Conservation (phyloP, 345 rosid genomes). For the Populus euphratica region DNA sequence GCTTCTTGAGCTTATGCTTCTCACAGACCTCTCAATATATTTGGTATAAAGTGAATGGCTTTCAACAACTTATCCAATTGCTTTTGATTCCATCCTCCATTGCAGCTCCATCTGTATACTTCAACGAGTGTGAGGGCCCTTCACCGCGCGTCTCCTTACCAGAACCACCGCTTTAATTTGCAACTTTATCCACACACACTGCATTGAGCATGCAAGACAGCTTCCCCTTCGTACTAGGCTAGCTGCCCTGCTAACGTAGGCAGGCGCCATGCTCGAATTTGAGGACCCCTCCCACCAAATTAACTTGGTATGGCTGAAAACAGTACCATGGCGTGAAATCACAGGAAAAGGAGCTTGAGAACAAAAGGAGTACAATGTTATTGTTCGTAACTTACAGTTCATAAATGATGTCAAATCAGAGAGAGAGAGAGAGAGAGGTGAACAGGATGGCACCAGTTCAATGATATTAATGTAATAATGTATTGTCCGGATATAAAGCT, state of each 20-base stretch:
- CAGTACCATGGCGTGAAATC: background rate
- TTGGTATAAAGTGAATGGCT: slow-evolving; percentile 4
- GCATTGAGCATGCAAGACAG: background rate
- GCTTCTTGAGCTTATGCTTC: background rate
- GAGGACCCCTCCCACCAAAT: background rate
- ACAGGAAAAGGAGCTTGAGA: background rate
- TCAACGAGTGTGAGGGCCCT: background rate
- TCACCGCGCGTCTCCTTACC: background rate
- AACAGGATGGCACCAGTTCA: background rate
- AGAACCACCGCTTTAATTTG: background rate
- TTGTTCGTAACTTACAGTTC: background rate
- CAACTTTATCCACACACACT: background rate
- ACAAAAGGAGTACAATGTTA: background rate
- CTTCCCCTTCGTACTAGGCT: background rate
- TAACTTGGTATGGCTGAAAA: background rate
- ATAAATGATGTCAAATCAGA: background rate
- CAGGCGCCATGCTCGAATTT: background rate
- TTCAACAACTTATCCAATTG: background rate
- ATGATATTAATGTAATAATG: background rate
- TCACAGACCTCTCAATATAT: background rate
- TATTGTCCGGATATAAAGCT: background rate
- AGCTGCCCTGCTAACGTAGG: background rate
- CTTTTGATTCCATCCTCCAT: background rate
- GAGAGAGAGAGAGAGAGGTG: background rate
- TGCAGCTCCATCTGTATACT: background rate